Percentiles rank a stretch among this genome's conserved stretches.
These are phyloP conservation scores for Piloderma croceum DNA, from an alignment of 768 basidiomycete genomes.

Conservation along the genomic window DNA sequence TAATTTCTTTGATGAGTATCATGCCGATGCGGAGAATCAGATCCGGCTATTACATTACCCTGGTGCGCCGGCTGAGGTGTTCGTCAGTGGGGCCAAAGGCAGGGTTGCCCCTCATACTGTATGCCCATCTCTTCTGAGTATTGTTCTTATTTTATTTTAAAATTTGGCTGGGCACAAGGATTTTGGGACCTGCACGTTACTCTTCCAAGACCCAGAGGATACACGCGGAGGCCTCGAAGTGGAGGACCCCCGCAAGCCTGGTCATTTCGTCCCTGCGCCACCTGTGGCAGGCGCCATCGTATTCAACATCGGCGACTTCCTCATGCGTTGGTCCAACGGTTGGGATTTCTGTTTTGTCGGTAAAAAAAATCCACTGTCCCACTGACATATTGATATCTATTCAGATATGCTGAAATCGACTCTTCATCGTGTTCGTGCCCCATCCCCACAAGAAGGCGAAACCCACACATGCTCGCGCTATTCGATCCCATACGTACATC, in stretches of 20 bases:
- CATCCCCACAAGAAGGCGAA: slow-evolving; percentile 12
- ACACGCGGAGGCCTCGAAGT: slow-evolving; percentile 42
- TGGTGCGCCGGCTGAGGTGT: slow-evolving; percentile 20
- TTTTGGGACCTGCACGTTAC: slow-evolving; percentile 37
- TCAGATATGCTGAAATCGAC: slow-evolving; percentile 28
- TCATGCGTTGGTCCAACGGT: slow-evolving; percentile 30
- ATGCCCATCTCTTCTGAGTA: neutral
- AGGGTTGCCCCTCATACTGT: slow-evolving; percentile 32
- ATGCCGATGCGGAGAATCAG: slow-evolving; percentile 29
- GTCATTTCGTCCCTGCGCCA: slow-evolving; percentile 22
- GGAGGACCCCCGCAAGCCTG: slow-evolving; percentile 33
- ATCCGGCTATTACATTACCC: slow-evolving; percentile 39
- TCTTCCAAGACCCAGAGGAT: slow-evolving; percentile 45
- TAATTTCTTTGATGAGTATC: slow-evolving; percentile 27
- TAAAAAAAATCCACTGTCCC: neutral
- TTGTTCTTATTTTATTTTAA: neutral
- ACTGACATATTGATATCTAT: neutral
- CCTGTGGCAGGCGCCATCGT: slow-evolving; percentile 28
- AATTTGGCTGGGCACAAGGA: slow-evolving; percentile 20
- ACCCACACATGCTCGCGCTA: slow-evolving; percentile 32
- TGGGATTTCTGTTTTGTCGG: neutral
- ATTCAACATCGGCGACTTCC: slow-evolving; percentile 31
- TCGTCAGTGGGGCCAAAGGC: slow-evolving; percentile 25
- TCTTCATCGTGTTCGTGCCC: slow-evolving; percentile 32
- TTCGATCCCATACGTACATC: slow-evolving; percentile 40